Percentiles rank a stretch among this genome's conserved stretches.
These are phyloP conservation scores for Globisporangium recalcitrans DNA, from an alignment of 352 stramenopile genomes.

Conservation along the genomic window DNA sequence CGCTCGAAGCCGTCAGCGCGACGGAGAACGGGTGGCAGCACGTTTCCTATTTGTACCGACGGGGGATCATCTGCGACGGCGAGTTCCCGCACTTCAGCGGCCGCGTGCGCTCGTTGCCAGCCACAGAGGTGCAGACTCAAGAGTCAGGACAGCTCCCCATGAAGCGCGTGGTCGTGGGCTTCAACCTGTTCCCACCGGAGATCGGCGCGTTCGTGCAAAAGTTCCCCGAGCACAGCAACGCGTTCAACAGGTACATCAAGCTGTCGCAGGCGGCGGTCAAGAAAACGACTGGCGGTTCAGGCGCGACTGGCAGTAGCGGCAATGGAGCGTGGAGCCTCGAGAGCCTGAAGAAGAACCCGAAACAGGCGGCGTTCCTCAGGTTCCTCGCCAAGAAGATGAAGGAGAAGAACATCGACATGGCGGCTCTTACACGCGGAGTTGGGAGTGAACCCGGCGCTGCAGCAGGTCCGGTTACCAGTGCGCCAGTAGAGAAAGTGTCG, in stretches of 20 bases:
- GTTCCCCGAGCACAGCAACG: slow-evolving; percentile 60
- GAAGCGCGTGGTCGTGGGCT: slow-evolving; percentile 69
- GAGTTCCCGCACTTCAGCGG: slow-evolving; percentile 68
- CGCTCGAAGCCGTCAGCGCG: slow-evolving; percentile 26
- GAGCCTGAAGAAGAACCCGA: slow-evolving; percentile 48
- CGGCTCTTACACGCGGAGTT: neutral
- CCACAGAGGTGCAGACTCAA: neutral
- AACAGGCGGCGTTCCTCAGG: slow-evolving; percentile 64
- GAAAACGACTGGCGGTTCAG: slow-evolving; percentile 23
- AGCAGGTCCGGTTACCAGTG: neutral
- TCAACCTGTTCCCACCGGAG: slow-evolving; percentile 67
- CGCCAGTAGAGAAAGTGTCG: neutral
- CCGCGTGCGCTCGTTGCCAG: slow-evolving; percentile 43
- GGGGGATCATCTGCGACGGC: slow-evolving; percentile 62
- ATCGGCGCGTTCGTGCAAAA: slow-evolving; percentile 54
- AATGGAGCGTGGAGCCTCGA: slow-evolving; percentile 63
- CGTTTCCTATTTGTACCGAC: slow-evolving; percentile 48
- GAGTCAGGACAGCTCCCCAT: slow-evolving; percentile 13
- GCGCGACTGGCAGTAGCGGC: slow-evolving; percentile 14
- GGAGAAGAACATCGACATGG: slow-evolving; percentile 27
- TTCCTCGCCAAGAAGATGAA: slow-evolving; percentile 50
- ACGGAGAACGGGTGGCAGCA: slow-evolving; percentile 37
- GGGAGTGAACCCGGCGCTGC: neutral
- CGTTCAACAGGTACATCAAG: slow-evolving; percentile 75
- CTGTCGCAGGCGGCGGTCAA: slow-evolving; percentile 55